A percentile compares a stretch with the other conserved stretches of the same genome.
These are phyloP conservation scores for Candida pseudoviswanathii DNA, from an alignment of 1,139 yeast genomes.

Conservation along the genomic window DNA sequence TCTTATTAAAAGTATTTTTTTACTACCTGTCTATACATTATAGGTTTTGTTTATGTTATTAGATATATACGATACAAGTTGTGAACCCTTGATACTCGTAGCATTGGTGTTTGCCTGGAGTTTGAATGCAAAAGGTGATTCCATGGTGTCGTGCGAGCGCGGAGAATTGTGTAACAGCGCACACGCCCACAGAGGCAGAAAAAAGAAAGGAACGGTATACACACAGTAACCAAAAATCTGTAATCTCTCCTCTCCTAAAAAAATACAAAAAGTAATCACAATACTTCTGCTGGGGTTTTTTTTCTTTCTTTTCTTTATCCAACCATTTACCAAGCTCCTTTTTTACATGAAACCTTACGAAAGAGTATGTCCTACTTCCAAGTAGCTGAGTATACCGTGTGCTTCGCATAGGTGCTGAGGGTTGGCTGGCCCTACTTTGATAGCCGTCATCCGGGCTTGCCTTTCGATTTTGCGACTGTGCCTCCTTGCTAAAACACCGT, in stretches of 20 bases:
- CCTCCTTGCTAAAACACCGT: not conserved
- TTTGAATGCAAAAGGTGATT: not conserved
- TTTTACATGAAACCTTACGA: constrained; percentile 1
- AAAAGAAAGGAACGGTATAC: not conserved
- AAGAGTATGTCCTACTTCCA: constrained; percentile 6
- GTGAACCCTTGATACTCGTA: not conserved
- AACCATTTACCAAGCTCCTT: not conserved
- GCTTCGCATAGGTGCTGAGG: no score
- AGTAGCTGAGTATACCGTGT: no score
- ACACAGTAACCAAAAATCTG: not conserved
- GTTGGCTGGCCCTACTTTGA: no score
- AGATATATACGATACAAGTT: no score
- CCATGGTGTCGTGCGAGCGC: not conserved
- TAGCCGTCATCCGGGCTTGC: not conserved
- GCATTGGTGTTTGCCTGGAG: not conserved
- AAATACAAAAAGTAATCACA: not conserved
- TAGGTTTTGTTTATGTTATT: not conserved
- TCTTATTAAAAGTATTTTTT: not conserved
- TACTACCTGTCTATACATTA: no score
- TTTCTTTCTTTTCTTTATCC: no score
- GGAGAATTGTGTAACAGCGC: not conserved
- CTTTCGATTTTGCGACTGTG: not conserved
- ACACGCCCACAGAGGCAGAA: not conserved
- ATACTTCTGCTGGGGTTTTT: no score
- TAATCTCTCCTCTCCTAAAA: not conserved